phyloP scores from a whole-genome alignment of 2,329 filamentous ascomycete genomes.

The Ophiosphaerella herpotricha region DNA sequence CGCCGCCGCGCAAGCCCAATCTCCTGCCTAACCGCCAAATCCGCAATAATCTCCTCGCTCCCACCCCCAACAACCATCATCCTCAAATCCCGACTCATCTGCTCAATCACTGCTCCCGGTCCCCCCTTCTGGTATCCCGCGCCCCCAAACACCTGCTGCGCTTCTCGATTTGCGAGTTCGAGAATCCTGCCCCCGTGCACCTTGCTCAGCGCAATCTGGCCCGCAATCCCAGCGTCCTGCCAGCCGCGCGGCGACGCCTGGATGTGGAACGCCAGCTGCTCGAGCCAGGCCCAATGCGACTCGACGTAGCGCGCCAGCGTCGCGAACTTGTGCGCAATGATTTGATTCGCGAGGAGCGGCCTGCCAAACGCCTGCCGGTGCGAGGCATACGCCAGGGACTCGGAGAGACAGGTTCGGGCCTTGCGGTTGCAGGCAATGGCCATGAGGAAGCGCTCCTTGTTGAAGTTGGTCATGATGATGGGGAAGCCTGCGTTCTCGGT shows the following conservation, averaged over 20 bases:
- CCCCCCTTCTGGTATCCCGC: constrained; percentile 58
- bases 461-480: constrained; percentile 62
- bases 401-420: constrained; percentile 60
- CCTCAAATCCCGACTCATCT: constrained; percentile 59
- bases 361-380: constrained; percentile 63
- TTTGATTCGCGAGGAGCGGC: constrained; percentile 61
- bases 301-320: constrained; percentile 65
- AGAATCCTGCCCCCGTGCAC: constrained; percentile 57
- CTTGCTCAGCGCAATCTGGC: constrained; percentile 51
- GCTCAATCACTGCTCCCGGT: constrained; percentile 56
- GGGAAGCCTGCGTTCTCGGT: constrained; percentile 61
- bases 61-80: constrained; percentile 60
- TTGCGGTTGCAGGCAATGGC: constrained; percentile 62
- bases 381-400: constrained; percentile 58
- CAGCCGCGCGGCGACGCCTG: constrained; percentile 49
- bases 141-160: constrained; percentile 61
- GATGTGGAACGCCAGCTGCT: constrained; percentile 63
- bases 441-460: constrained; percentile 62
- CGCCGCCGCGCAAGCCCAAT: constrained; percentile 44
- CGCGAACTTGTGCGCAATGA: constrained; percentile 65
- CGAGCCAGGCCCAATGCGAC: constrained; percentile 64
- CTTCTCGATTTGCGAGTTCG: constrained; percentile 57
- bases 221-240: constrained; percentile 46
- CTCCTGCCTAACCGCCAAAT: constrained; percentile 59
- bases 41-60: constrained; percentile 60